phyloP scores from a whole-genome alignment of 192 early-diverging fungal genomes.

The Coemansia sp. region DNA sequence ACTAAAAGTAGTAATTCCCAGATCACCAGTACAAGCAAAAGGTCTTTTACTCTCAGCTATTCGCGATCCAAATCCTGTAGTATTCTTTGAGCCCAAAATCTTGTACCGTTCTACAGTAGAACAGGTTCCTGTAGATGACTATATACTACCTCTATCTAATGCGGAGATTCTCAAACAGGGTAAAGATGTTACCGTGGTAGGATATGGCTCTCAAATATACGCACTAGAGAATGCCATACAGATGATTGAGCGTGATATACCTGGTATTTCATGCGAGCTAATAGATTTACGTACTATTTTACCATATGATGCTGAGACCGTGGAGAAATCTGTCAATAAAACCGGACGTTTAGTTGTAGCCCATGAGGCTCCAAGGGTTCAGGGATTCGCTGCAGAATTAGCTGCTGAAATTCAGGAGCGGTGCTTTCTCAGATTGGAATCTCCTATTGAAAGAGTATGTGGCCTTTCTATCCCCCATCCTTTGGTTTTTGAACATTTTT shows the following conservation, averaged over 20 bases:
- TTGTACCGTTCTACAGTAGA: slow-evolving; percentile 95
- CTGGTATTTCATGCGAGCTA: slow-evolving; percentile 83
- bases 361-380: slow-evolving; percentile 90
- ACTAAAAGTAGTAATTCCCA: slow-evolving; percentile 87
- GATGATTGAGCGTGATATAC: slow-evolving; percentile 80
- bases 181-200: slow-evolving; percentile 87
- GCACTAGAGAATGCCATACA: slow-evolving; percentile 88
- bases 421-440: slow-evolving; percentile 88
- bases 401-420: slow-evolving; percentile 83
- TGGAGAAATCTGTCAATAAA: slow-evolving; percentile 86
- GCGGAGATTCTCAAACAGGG: slow-evolving; percentile 85
- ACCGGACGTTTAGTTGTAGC: slow-evolving; percentile 90
- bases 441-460: slow-evolving; percentile 87
- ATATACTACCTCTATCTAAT: slow-evolving; percentile 84
- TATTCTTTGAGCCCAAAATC: slow-evolving; percentile 97
- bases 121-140: slow-evolving; percentile 90
- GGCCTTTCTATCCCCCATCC: slow-evolving; percentile 93
- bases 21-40: slow-evolving; percentile 93
- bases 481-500: slow-evolving; percentile 89
- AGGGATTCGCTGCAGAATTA: slow-evolving; percentile 91
- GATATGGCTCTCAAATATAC: slow-evolving; percentile 92
- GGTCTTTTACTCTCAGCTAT: slow-evolving; percentile 88
- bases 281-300: slow-evolving; percentile 90
- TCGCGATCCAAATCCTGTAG: slow-evolving; percentile 88
- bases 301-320: slow-evolving; percentile 90